Base-by-base conservation (phyloP, 1,139 yeast species). In the Maudiozyma humilis region DNA sequence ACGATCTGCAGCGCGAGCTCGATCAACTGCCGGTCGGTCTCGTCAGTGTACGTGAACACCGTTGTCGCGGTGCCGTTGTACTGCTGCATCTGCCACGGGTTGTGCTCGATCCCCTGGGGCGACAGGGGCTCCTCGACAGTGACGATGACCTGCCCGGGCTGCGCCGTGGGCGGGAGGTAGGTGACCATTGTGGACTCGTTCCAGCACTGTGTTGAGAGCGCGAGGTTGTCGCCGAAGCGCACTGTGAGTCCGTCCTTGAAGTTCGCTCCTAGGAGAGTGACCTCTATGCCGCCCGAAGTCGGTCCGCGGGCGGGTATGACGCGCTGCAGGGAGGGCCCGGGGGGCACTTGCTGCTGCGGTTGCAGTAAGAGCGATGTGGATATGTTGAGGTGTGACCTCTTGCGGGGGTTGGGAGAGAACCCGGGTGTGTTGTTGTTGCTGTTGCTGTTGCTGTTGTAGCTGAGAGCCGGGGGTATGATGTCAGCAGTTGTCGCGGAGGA, bases 261-360 rank as follows among this genome's bases (percentile, higher is more conserved):
- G 51, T 89, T 87, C 45, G 80, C 75, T 3, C 98, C 98, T 37
- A 91, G 70, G 38, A 91, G 68, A 0, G 97, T 91, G 8, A 91
- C 86, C 60, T 89, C 98, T 36, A 88, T 82, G 39, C 97, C 98
- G 50, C 98, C 98, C 54, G 95, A 75, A n/a, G 87, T 75, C 5
- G 96, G 94, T 3, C 98, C 98, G 64, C 86, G 94, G 0, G 94
- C 82, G 0, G 98, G 98, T 45, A 91, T 88, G 13, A 91, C 82
- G 51, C 95, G 73, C 61, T 86, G 89, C 47, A 87, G 81, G 0
- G 75, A 66, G 2, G 91, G 89, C 19, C 68, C 52, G 41, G 46
- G 45, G 12, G 44, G 34, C 10, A 27, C 23, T n/a, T 18, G 8
- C 13, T 34, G 36, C 2, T 32, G 35, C 35, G 29, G 25, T 2